A percentile compares a stretch with the other conserved stretches of the same genome.
phyloP scores from a whole-genome alignment of 73 alveolate genomes.

The Paramecium sexaurelia region DNA sequence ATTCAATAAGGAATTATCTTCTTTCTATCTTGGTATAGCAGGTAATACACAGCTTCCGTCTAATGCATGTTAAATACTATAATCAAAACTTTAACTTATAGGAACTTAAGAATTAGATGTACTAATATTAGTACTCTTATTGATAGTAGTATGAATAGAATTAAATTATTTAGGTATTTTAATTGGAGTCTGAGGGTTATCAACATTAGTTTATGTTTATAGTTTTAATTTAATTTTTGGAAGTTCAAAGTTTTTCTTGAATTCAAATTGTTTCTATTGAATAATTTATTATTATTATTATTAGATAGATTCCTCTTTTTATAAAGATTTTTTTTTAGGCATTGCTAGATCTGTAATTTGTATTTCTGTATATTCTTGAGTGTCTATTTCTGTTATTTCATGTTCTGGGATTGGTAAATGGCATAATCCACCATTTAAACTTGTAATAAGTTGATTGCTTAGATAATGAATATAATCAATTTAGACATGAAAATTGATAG shows the following conservation, averaged over 20 bases:
- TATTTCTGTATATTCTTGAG: not conserved
- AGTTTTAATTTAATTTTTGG: not conserved
- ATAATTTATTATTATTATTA: not conserved
- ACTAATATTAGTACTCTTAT: not conserved
- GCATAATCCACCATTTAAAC: conserved; percentile 14
- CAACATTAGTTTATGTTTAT: not conserved
- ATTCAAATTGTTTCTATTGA: not conserved
- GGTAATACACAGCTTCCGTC: not conserved
- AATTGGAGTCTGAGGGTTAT: not conserved
- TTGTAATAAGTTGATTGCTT: not conserved
- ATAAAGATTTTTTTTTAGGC: not conserved
- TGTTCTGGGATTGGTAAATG: not conserved
- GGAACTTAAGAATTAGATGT: not conserved
- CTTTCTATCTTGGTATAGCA: not conserved
- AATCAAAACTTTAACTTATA: not conserved
- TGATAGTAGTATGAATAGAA: not conserved
- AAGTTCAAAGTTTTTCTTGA: not conserved
- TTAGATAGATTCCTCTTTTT: not conserved
- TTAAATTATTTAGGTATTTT: not conserved
- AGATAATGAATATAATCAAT: not conserved
- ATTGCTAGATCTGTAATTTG: not conserved
- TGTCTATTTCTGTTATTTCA: not conserved
- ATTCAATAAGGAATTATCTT: not conserved
- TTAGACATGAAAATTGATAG: conserved; percentile 18
- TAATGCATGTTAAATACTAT: not conserved